Conservation (phyloP, 139 green algal species). For the Asterochloris erici region DNA sequence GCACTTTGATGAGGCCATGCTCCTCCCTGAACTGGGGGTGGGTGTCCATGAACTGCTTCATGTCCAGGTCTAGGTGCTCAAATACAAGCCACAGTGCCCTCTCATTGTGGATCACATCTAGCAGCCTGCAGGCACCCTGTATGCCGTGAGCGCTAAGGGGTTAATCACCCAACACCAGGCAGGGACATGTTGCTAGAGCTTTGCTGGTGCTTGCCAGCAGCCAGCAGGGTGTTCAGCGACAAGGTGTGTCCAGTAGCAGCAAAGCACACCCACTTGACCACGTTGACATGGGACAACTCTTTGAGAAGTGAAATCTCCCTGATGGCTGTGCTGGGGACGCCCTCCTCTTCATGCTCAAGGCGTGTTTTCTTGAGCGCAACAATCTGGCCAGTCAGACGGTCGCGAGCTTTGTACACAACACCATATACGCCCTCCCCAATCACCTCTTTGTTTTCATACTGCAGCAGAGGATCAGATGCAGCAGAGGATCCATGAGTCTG, state of each 20-base stretch:
- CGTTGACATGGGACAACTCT: constrained; percentile 85
- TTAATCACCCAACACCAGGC: too few species aligned
- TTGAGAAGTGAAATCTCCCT: constrained; percentile 96
- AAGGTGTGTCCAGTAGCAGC: too few species aligned
- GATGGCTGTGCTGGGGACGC: constrained; percentile 94
- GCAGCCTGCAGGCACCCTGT: constrained; percentile 7
- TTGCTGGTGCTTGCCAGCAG: neutral
- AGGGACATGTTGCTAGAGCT: too few species aligned
- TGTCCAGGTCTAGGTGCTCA: constrained; percentile 95
- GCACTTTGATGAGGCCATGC: constrained; percentile 67
- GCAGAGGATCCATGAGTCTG: too few species aligned
- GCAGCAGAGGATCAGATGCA: neutral
- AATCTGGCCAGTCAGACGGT: neutral
- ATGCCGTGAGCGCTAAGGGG: neutral
- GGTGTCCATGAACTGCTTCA: constrained; percentile 99
- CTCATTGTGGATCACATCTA: constrained; percentile 27
- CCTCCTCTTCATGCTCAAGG: constrained; percentile 96
- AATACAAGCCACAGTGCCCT: constrained; percentile 68
- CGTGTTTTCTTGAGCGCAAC: constrained; percentile 98
- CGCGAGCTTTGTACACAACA: constrained; percentile 88
- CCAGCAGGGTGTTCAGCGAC: too few species aligned
- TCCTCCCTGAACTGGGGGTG: constrained; percentile 60
- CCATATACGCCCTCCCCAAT: constrained; percentile 96
- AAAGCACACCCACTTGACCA: constrained; percentile 51
- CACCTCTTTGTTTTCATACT: constrained; percentile 96